phyloP scores from a whole-genome alignment of 2,329 filamentous ascomycete species.

The Penicillium palitans region DNA sequence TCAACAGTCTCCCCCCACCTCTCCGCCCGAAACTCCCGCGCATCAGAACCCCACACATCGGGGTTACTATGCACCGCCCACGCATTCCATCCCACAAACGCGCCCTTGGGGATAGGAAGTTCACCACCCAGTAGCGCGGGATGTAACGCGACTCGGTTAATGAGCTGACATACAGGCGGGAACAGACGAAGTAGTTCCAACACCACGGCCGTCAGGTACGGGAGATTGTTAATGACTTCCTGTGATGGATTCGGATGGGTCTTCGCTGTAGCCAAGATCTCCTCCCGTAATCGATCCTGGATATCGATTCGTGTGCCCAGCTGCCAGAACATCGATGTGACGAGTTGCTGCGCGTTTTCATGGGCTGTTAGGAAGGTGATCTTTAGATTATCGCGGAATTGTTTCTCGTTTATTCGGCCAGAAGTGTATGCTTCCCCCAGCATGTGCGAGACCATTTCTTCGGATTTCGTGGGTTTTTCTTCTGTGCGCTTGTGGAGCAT shows the following conservation, averaged over 20 bases:
- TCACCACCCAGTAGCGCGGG: conserved; percentile 29
- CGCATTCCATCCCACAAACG: conserved; percentile 46
- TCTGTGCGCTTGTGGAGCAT: neutral
- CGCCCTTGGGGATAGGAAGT: conserved; percentile 39
- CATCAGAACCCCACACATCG: conserved; percentile 34
- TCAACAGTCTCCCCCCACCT: conserved; percentile 39
- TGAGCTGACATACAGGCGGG: conserved; percentile 52
- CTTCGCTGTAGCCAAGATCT: conserved; percentile 25
- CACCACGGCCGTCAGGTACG: conserved; percentile 47
- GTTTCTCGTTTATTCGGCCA: conserved; percentile 36
- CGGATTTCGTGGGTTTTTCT: neutral
- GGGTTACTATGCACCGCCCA: conserved; percentile 44
- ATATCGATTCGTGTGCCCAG: conserved; percentile 36
- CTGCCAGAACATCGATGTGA: conserved; percentile 41
- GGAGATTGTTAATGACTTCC: conserved; percentile 39
- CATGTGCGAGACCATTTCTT: conserved; percentile 25
- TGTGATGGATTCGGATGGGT: conserved; percentile 15
- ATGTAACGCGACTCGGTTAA: conserved; percentile 45
- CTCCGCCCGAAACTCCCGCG: conserved; percentile 37
- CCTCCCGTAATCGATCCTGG: conserved; percentile 35
- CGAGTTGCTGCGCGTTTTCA: conserved; percentile 44
- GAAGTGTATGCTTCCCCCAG: conserved; percentile 24
- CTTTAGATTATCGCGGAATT: conserved; percentile 45
- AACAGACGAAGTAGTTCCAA: conserved; percentile 52
- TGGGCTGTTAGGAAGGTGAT: conserved; percentile 46